Evolutionary conservation across 495 filamentous ascomycete species (phyloP), one percentile per base, ranked within the genome.

Genomic region (Evansstolkia leycettana): DNA sequence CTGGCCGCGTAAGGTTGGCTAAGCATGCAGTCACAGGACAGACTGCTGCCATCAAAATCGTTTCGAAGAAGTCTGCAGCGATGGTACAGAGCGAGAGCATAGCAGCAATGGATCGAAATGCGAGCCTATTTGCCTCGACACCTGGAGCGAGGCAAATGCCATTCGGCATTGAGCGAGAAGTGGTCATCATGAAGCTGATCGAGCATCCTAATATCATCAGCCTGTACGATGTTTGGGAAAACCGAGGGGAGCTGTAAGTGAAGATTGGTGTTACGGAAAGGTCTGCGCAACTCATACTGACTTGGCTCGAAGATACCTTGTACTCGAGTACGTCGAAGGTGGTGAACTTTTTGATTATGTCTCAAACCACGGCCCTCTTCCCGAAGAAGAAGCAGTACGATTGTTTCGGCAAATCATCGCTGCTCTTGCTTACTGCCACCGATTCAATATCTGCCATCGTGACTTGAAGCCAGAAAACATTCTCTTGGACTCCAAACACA

Each of bases 391-490:
- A 50, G 82, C 82, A 3, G 70, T 95, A 26, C 80, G 70, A 43
- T 74, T 86, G 37, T 95, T 94, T 51, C 82, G 88, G 14, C 90
- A 99, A 57, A 82, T 99, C 16, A 78, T 96, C 43, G 78, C 80
- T n/a, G 92, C 80, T 0, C 65, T 99, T 19, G 78, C 84, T 6
- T 94, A 92, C 59, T 88, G 85, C 44, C 92, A 99, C 55, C 75
- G 81, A 4, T 80, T 95, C 62, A 80, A 84, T 46, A 94, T 99
- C 40, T 92, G 86, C 54, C 90, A 99, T 50, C 81, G 90, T 17
- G 90, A 99, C 42, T 62, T 99, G 20, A 99, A 99, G 60, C 90
- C 86, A 0, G 90, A 99, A 58, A 99, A 99, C 46, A 94, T 98
- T 26, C 65, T 99, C 11, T 56, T 99, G 17, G 83, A 86, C 38